Conservation (phyloP, 306 rosid species). For the Fagus crenata region DNA sequence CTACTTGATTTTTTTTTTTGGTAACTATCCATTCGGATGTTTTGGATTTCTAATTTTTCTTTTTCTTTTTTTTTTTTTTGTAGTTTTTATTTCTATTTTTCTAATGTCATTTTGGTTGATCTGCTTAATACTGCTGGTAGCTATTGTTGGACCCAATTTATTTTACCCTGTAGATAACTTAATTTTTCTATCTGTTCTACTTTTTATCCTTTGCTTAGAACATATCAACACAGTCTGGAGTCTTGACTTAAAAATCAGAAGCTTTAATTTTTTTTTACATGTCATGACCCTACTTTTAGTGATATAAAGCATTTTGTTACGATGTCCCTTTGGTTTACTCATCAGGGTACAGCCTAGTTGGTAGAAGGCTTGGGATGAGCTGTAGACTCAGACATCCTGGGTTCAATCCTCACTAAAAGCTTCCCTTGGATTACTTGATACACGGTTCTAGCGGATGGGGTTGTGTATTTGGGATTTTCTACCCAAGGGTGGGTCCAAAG, state of each 20-base stretch:
- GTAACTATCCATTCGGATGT: too few relatives aligned
- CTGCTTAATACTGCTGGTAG: neutral
- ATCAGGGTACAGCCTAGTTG: too few relatives aligned
- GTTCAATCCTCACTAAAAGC: too few relatives aligned
- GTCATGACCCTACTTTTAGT: neutral
- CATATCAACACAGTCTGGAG: slow-evolving; percentile 10
- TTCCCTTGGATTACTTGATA: too few relatives aligned
- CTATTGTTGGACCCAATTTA: neutral
- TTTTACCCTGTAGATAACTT: neutral
- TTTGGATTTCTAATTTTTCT: neutral
- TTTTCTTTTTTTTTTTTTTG: slow-evolving; percentile 7
- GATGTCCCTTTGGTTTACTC: neutral
- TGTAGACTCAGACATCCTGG: too few relatives aligned
- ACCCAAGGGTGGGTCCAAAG: too few relatives aligned
- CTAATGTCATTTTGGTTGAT: neutral
- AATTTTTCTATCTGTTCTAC: neutral
- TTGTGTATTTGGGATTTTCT: too few relatives aligned
- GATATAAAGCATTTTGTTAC: neutral
- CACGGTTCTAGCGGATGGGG: too few relatives aligned
- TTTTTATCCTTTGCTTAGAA: slow-evolving; percentile 7
- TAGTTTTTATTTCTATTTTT: neutral
- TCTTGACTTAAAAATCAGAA: neutral
- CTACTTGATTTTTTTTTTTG: neutral
- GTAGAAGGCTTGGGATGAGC: too few relatives aligned
- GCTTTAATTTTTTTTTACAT: slow-evolving; percentile 7